phyloP scores from a whole-genome alignment of 768 basidiomycete genomes.

The Mycena latifolia region DNA sequence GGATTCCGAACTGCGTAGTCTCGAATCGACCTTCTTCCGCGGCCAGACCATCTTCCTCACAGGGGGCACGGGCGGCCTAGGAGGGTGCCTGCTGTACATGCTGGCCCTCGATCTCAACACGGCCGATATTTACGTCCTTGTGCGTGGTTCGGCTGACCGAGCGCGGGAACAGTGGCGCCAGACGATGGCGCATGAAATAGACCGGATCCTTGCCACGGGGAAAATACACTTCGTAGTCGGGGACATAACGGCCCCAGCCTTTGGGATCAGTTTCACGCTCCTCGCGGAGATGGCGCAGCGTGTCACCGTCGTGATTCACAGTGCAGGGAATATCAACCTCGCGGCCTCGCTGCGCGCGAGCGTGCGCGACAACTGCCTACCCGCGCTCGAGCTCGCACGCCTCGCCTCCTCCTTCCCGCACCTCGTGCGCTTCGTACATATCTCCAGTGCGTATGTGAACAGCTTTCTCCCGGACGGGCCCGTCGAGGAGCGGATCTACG shows the following conservation, averaged over 20 bases:
- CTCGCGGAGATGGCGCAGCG: background rate
- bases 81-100: slow-evolving; percentile 15
- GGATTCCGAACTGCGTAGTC: no score
- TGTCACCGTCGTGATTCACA: slow-evolving; percentile 8
- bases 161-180: background rate
- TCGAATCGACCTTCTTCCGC: background rate
- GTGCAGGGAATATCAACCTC: slow-evolving; percentile 4
- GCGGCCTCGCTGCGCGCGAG: background rate
- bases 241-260: background rate
- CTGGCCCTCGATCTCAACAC: background rate
- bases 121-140: slow-evolving; percentile 6
- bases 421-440: background rate
- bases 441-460: slow-evolving; percentile 20
- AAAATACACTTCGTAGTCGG: background rate
- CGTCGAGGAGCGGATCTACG: slow-evolving; percentile 11
- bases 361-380: slow-evolving; percentile 1
- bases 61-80: slow-evolving; percentile 2
- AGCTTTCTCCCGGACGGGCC: background rate
- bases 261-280: no score
- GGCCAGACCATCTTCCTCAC: slow-evolving; percentile 8
- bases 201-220: background rate
- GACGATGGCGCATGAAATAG: slow-evolving; percentile 3
- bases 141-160: background rate
- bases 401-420: background rate
- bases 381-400: slow-evolving; percentile 1